A percentile compares a stretch with the other conserved stretches of the same genome.
Conservation (phyloP, 2,329 filamentous ascomycete genomes). For the Lachnellula hyalina region DNA sequence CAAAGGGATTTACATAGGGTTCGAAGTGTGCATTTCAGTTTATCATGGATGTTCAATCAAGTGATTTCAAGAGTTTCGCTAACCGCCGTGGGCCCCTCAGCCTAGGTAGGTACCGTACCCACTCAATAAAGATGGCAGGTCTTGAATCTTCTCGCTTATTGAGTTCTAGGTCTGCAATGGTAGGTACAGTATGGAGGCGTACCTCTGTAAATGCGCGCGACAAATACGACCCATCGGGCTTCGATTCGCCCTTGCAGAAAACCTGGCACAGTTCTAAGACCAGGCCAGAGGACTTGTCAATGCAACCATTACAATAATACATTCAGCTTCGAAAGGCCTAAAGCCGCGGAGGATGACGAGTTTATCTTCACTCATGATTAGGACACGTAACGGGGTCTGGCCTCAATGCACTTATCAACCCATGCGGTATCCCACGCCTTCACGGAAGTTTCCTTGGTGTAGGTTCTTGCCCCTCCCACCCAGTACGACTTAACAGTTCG, state of each 20-base stretch:
- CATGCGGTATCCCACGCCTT: constrained; percentile 14
- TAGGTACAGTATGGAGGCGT: too few species aligned
- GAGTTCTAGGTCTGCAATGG: neutral
- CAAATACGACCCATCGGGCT: too few species aligned
- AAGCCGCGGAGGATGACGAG: neutral
- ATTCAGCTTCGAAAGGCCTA: neutral
- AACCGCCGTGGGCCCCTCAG: neutral
- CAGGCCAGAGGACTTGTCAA: neutral
- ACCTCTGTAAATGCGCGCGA: neutral
- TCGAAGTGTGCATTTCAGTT: neutral
- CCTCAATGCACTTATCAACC: constrained; percentile 16
- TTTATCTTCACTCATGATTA: constrained; percentile 9
- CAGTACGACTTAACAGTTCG: neutral
- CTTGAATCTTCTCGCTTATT: neutral
- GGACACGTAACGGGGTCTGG: constrained; percentile 17
- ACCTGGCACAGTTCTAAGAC: neutral
- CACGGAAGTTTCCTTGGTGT: constrained; percentile 1
- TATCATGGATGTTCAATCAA: neutral
- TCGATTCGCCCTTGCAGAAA: neutral
- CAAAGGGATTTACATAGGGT: neutral
- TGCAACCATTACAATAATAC: neutral
- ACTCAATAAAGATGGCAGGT: neutral
- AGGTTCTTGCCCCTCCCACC: neutral
- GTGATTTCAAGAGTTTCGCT: neutral
- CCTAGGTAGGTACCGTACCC: neutral